Base-by-base conservation (phyloP, 192 early-diverging fungal genomes). In the Umbelopsis ramanniana region DNA sequence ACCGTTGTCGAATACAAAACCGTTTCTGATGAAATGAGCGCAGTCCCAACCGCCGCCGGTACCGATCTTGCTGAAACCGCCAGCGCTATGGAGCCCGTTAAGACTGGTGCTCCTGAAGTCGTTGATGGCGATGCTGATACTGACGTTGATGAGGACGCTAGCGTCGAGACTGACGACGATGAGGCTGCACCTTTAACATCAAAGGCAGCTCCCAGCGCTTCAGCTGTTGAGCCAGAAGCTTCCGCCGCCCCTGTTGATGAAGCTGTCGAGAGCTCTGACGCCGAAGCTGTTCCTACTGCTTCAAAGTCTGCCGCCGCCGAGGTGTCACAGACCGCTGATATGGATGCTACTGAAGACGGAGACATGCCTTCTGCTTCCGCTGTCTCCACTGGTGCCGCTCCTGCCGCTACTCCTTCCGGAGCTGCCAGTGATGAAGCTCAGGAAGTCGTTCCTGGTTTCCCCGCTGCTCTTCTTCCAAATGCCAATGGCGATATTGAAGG, bases 371-470 rank as follows among this genome's bases (percentile, higher is more conserved):
- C 19, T 10, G 33, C 57, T 19, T 63, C 11, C 4, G 52, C 37
- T 19, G 22, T 40, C 38, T 23, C 69, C 24, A 24, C 69, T 26
- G 52, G 52, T 43, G 23, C 35, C 0, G 52, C 47, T 43, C 35
- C 35, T 2, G 40, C 40, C 6, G 52, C 47, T 15, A 33, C 33
- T 22, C 33, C 50, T 12, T 40, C 29, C 45, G 33, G 38, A 47
- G 14, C 33, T 33, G 69, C 35, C 14, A 50, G 52, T 71, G 38
- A 55, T 14, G 7, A 26, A 14, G 33, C 12, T 37, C 15, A 63
- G n/a, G 57, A 63, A 29, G 57, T 63, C 10, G 33, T 63, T 37
- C 57, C 57, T 12, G 57, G 57, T 37, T 63, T 63, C 57, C 57
- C 57, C 26, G 15, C 57, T 63, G 57, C 57, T 37, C 29, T 63